These are phyloP conservation scores for Colletotrichum destructivum DNA, from an alignment of 2,329 filamentous ascomycete species.

Conservation along the genomic window DNA sequence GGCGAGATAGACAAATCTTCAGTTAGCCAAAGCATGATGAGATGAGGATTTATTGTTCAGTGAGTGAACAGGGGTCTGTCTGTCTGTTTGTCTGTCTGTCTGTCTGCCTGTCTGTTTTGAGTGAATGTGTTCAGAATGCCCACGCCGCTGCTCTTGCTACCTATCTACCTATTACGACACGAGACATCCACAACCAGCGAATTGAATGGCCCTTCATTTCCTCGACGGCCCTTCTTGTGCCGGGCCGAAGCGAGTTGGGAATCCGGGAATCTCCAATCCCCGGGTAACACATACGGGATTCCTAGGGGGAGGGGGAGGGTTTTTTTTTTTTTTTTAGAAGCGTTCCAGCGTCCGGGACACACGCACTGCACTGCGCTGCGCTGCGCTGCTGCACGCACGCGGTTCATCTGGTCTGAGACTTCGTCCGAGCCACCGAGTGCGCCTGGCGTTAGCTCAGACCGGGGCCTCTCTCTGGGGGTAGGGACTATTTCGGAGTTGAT, in stretches of 20 bases:
- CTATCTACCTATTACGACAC: not conserved
- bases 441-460: conserved; percentile 16
- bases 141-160: too few species aligned
- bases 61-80: too few species aligned
- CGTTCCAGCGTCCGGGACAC: conserved; percentile 8
- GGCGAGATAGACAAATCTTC: too few species aligned
- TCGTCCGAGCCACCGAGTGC: conserved; percentile 26
- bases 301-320: not conserved
- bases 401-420: conserved; percentile 41
- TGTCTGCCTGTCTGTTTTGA: too few species aligned
- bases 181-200: not conserved
- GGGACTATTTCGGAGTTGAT: not conserved
- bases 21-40: too few species aligned
- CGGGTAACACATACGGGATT: not conserved
- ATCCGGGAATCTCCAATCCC: not conserved
- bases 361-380: not conserved
- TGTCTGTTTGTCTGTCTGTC: too few species aligned
- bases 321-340: too few species aligned
- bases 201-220: not conserved
- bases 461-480: not conserved
- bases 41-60: too few species aligned
- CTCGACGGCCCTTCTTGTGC: not conserved
- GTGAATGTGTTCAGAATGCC: not conserved
- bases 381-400: not conserved
- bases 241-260: not conserved